These are phyloP conservation scores for Glycine latifolia DNA, from an alignment of 306 rosid genomes.

Conservation along the genomic window DNA sequence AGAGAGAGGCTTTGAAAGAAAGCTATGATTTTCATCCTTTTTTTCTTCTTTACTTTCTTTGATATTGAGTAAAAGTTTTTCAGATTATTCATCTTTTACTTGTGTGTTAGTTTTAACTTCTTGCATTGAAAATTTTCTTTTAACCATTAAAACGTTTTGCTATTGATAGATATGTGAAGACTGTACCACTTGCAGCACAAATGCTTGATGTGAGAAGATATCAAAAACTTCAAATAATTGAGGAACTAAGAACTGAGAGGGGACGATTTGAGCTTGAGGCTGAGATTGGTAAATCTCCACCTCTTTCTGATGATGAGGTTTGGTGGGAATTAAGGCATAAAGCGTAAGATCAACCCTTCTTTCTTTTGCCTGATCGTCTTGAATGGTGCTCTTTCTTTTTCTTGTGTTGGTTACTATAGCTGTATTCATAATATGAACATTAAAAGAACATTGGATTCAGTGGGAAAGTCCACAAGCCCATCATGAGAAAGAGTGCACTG, in stretches of 20 bases:
- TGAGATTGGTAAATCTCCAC: conserved; percentile 96
- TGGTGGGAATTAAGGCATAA: conserved; percentile 86
- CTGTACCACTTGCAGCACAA: conserved; percentile 94
- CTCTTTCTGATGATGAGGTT: conserved; percentile 84
- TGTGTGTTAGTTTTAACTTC: conserved; percentile 20
- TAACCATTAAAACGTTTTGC: conserved; percentile 27
- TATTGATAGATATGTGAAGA: conserved; percentile 87
- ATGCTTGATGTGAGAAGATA: conserved; percentile 88
- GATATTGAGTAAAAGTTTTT: not conserved
- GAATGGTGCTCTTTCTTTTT: conserved; percentile 38
- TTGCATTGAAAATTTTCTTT: conserved; percentile 25
- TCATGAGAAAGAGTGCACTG: conserved; percentile 22
- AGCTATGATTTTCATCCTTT: not conserved
- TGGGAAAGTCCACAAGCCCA: conserved; percentile 12
- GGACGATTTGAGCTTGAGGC: conserved; percentile 83
- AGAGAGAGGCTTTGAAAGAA: not conserved
- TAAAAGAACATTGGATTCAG: conserved; percentile 30
- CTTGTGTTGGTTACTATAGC: conserved; percentile 7
- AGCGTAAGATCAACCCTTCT: conserved; percentile 69
- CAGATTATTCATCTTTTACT: conserved; percentile 33
- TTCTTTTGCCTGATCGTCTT: conserved; percentile 40
- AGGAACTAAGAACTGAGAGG: conserved; percentile 70
- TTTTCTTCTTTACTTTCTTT: not conserved
- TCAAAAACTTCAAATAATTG: conserved; percentile 86
- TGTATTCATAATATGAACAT: conserved; percentile 34